Evolutionary conservation across 2,329 filamentous ascomycete species (phyloP), one percentile per base, ranked within the genome.

Genomic region (Ceratocystis cacaofunesta): DNA sequence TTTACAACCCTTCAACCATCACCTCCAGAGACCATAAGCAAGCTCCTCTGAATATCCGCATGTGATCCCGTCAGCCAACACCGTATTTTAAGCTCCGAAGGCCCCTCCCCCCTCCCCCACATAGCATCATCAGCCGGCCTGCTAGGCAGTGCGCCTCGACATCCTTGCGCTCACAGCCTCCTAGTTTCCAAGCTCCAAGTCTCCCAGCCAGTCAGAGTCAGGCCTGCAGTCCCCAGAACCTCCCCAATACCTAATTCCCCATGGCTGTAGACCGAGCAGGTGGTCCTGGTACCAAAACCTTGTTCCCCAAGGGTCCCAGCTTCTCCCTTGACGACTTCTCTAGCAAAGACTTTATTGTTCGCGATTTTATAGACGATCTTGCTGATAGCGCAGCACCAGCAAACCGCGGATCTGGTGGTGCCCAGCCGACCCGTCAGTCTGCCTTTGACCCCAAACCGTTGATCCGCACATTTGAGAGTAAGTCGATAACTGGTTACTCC

Each of bases 361-460:
- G 95, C 72, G 94, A 99, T 77, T 99, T 99, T 74, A 87, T 99
- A 71, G 95, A 99, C 74, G 85, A 87, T 63, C 85, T 99, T 66
- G 94, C 92, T 62, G 92, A 97, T 69, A 88, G 81, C 70, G 89
- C 90, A 25, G 83, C 90, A 44, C 86, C 89, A n/a, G 79, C 82
- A 25, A 89, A 86, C 72, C 89, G 94, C 64, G 87, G 89, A 67
- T 96, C 92, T 15, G 85, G 83, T 6, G 81, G 83, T 68, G 52
- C 36, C 10, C 55, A 61, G 22, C 61, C 52, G 2, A 32, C 48
- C 22, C 66, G 65, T n/a, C 80, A 79, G 72, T 80, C 81, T 68
- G 77, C 80, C 3, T 99, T 99, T 77, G 94, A 99, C 72, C 91
- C 94, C 0, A 99, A 99, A 76, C 95, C 94, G 41, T 80, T 99